Conservation (phyloP, 768 basidiomycete species). For the Filobasidium wieringae region DNA sequence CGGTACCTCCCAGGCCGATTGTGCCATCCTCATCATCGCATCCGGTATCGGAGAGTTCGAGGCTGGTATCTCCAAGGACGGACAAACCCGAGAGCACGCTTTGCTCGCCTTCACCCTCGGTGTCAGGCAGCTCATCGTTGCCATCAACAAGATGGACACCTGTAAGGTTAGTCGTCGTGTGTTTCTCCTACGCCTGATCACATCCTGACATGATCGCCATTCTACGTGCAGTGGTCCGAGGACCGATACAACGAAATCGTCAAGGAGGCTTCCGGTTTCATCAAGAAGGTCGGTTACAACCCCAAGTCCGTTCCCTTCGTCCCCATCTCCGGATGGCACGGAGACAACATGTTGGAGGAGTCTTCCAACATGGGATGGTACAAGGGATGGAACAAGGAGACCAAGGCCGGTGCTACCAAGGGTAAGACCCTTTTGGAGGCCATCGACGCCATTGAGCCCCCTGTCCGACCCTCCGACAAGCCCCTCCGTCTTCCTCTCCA, state of each 20-base stretch:
- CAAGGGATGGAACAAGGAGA: slow-evolving; percentile 99
- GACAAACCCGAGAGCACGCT: slow-evolving; percentile 99
- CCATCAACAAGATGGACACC: slow-evolving; percentile 98
- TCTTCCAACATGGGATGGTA: slow-evolving; percentile 98
- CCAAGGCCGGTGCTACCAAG: slow-evolving; percentile 81
- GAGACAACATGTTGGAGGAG: slow-evolving; percentile 99
- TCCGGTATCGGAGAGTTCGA: slow-evolving; percentile 99
- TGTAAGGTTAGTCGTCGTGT: slow-evolving; percentile 60
- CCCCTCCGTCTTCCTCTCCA: slow-evolving; percentile 99
- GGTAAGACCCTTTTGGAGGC: slow-evolving; percentile 99
- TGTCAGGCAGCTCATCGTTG: slow-evolving; percentile 97
- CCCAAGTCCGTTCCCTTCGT: slow-evolving; percentile 97
- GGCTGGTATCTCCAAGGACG: slow-evolving; percentile 99
- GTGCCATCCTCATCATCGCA: slow-evolving; percentile 98
- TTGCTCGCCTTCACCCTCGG: slow-evolving; percentile 99
- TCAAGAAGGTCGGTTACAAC: slow-evolving; percentile 99
- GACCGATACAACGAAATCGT: slow-evolving; percentile 99
- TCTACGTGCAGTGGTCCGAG: slow-evolving; percentile 71
- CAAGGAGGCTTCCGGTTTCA: slow-evolving; percentile 95
- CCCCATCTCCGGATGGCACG: slow-evolving; percentile 99
- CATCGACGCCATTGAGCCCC: slow-evolving; percentile 98
- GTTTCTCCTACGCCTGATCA: neutral
- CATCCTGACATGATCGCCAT: neutral
- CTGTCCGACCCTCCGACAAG: slow-evolving; percentile 92
- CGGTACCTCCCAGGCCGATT: slow-evolving; percentile 99